Conservation (phyloP, 768 basidiomycete species). For the Kondoa subrosea region DNA sequence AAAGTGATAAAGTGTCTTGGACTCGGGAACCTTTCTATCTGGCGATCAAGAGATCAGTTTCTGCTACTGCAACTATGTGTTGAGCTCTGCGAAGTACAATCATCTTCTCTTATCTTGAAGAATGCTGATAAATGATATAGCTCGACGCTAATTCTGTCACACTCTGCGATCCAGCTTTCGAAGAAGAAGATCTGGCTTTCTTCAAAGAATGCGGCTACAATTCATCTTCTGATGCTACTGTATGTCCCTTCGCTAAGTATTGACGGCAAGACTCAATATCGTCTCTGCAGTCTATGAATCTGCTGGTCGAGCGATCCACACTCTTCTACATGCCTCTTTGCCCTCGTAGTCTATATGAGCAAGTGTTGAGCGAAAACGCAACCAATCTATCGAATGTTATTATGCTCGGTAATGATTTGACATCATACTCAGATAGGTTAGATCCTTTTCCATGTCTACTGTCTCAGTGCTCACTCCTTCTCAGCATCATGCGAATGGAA, state of each 20-base stretch:
- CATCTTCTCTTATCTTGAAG: not conserved
- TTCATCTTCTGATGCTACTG: conserved; percentile 10
- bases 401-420: conserved; percentile 23
- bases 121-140: not conserved
- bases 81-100: conserved; percentile 8
- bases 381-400: conserved; percentile 4
- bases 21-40: conserved; percentile 18
- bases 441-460: not conserved
- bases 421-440: conserved; percentile 24
- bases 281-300: not conserved
- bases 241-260: not conserved
- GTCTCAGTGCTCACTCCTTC: not conserved
- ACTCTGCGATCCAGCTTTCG: conserved; percentile 22
- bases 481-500: not conserved
- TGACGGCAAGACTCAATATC: not conserved
- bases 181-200: conserved; percentile 12
- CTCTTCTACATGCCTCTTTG: conserved; percentile 28
- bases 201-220: conserved; percentile 8
- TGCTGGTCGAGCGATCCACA: conserved; percentile 5
- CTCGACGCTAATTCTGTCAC: not conserved
- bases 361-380: conserved; percentile 20
- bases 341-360: conserved; percentile 25
- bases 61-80: conserved; percentile 14
- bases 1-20: conserved; percentile 17
- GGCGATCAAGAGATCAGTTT: conserved; percentile 22